A percentile compares a stretch with the other conserved stretches of the same genome.
Evolutionary conservation across 768 basidiomycete species (phyloP).

Genomic region (Auriculariales sp.): DNA sequence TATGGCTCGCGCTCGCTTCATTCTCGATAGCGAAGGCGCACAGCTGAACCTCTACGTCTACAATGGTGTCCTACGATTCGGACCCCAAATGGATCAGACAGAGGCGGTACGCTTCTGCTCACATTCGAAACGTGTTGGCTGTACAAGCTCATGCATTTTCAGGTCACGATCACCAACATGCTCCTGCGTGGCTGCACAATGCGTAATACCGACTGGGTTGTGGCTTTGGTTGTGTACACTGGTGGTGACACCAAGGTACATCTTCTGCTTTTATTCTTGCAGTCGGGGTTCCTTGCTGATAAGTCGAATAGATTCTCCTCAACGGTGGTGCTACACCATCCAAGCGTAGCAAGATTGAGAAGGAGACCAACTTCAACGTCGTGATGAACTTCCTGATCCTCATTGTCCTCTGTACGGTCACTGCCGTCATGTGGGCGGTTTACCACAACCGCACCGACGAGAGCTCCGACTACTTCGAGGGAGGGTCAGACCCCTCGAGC

Average conservation of each 20-base stretch:
- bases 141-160: no score
- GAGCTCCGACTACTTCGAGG: conserved; percentile 62
- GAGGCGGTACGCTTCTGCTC: conserved; percentile 41
- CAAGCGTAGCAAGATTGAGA: conserved; percentile 96
- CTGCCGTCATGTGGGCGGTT: conserved; percentile 65
- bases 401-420: conserved; percentile 56
- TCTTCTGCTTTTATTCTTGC: no score
- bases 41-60: conserved; percentile 88
- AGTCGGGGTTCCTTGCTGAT: no score
- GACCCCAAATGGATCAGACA: conserved; percentile 42
- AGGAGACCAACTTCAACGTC: conserved; percentile 97
- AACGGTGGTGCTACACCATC: conserved; percentile 89
- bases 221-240: conserved; percentile 88
- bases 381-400: conserved; percentile 82
- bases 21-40: conserved; percentile 85
- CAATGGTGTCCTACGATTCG: conserved; percentile 72
- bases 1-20: conserved; percentile 71
- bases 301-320: conserved; percentile 70
- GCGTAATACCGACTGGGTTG: conserved; percentile 83
- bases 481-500: conserved; percentile 42
- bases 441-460: conserved; percentile 44
- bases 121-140: no score
- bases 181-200: conserved; percentile 82
- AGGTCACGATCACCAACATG: conserved; percentile 87
- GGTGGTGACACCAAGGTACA: conserved; percentile 87